phyloP scores from a whole-genome alignment of 2,329 filamentous ascomycete species.

The Alternaria burnsii region DNA sequence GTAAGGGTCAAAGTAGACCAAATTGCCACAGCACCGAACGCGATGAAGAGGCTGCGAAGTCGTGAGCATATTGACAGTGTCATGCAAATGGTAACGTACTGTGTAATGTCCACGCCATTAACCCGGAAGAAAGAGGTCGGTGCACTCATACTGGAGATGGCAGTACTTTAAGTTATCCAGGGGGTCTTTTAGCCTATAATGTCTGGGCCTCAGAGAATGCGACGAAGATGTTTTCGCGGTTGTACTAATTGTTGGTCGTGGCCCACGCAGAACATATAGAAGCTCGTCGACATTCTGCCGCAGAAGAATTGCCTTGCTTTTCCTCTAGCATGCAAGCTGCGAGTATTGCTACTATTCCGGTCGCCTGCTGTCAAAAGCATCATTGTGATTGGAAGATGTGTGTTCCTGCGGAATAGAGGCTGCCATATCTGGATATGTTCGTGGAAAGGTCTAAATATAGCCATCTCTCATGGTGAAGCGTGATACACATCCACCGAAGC shows the following conservation, averaged over 20 bases:
- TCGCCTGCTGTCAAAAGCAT: background rate
- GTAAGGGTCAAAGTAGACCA: conserved; percentile 52
- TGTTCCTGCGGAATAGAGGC: background rate
- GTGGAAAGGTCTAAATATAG: background rate
- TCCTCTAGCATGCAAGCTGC: background rate
- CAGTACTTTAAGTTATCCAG: background rate
- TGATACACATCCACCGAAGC: background rate
- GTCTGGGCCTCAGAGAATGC: background rate
- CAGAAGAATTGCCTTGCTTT: background rate
- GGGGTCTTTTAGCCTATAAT: background rate
- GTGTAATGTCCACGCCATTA: background rate
- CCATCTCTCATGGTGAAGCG: background rate
- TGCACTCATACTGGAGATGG: background rate
- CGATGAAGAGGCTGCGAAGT: conserved; percentile 12
- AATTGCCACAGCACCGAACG: conserved; percentile 24
- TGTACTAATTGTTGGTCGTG: background rate
- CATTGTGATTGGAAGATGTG: background rate
- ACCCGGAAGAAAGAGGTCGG: background rate
- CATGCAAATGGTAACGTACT: background rate
- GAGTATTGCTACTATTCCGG: background rate
- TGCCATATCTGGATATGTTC: background rate
- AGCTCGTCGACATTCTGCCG: background rate
- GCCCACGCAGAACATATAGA: background rate
- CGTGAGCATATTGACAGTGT: background rate
- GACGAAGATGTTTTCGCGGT: background rate